phyloP scores from a whole-genome alignment of 2,329 filamentous ascomycete species.

The Hawksworthiomyces lignivorus region DNA sequence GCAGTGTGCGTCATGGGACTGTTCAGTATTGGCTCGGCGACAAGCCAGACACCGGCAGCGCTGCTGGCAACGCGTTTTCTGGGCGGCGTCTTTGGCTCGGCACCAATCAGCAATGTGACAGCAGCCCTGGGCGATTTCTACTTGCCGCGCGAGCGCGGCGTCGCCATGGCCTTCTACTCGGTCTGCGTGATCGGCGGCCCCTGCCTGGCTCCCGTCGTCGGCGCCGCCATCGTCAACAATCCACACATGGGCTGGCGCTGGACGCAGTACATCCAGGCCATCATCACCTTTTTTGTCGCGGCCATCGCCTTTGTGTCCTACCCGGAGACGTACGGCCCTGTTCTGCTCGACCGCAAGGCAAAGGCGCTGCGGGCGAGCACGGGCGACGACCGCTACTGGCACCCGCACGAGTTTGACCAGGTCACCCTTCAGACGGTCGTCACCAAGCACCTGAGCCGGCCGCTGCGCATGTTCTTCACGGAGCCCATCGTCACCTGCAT shows the following conservation, averaged over 20 bases:
- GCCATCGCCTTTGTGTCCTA: slow-evolving; percentile 22
- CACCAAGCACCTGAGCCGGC: slow-evolving; percentile 60
- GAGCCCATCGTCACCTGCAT: slow-evolving; percentile 57
- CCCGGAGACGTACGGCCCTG: slow-evolving; percentile 29
- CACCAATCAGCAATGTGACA: slow-evolving; percentile 55
- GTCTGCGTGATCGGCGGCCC: slow-evolving; percentile 31
- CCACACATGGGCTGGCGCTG: slow-evolving; percentile 21
- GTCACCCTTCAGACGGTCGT: slow-evolving; percentile 50
- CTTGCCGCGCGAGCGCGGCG: slow-evolving; percentile 42
- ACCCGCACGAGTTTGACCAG: slow-evolving; percentile 53
- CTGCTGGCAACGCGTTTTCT: slow-evolving; percentile 61
- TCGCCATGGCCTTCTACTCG: slow-evolving; percentile 39
- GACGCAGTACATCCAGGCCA: slow-evolving; percentile 21
- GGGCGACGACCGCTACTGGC: slow-evolving; percentile 21
- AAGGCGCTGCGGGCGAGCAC: slow-evolving; percentile 34
- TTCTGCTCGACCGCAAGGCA: slow-evolving; percentile 45
- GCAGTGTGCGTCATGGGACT: slow-evolving; percentile 32
- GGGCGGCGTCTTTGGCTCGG: slow-evolving; percentile 53
- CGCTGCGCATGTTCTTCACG: slow-evolving; percentile 61
- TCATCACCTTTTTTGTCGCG: slow-evolving; percentile 16
- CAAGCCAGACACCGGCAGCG: slow-evolving; percentile 39
- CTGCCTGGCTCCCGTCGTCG: slow-evolving; percentile 33
- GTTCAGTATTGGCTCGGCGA: slow-evolving; percentile 38
- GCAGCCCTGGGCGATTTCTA: slow-evolving; percentile 60
- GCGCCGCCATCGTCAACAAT: slow-evolving; percentile 25